Evolutionary conservation across 345 rosid genomes (phyloP).

Genomic region (Arabidopsis suecica): DNA sequence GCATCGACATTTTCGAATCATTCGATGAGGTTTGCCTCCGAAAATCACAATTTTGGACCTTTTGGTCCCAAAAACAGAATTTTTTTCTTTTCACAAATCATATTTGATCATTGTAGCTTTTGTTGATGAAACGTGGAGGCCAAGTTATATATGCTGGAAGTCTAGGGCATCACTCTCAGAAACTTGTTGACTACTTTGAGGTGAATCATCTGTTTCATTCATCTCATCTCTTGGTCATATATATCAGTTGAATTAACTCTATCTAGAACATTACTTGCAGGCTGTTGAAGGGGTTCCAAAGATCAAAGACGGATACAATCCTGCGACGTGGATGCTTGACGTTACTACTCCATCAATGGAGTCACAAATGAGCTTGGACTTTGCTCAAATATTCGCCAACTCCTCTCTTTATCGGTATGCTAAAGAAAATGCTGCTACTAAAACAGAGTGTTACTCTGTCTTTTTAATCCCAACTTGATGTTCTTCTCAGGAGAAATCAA

Average conservation of each 20-base stretch:
- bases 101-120: conserved; percentile 52
- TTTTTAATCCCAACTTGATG: not conserved
- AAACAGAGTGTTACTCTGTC: not conserved
- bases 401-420: conserved; percentile 71
- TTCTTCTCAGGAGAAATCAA: conserved; percentile 60
- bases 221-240: not conserved
- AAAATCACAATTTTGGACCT: not conserved
- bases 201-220: conserved; percentile 46
- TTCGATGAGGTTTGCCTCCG: conserved; percentile 72
- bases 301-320: conserved; percentile 71
- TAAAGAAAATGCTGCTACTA: not conserved
- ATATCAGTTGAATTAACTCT: not conserved
- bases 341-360: conserved; percentile 67
- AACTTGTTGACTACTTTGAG: conserved; percentile 85
- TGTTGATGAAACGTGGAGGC: conserved; percentile 91
- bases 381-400: conserved; percentile 66
- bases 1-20: conserved; percentile 89
- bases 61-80: not conserved
- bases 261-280: conserved; percentile 42
- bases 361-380: conserved; percentile 64
- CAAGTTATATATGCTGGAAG: conserved; percentile 87
- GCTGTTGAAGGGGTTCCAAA: conserved; percentile 77
- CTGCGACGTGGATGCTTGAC: conserved; percentile 97
- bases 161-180: conserved; percentile 71
- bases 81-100: not conserved